Evolutionary conservation across 768 basidiomycete species (phyloP), one percentile per base, ranked within the genome.

Genomic region (Boletus pseudopeckii): DNA sequence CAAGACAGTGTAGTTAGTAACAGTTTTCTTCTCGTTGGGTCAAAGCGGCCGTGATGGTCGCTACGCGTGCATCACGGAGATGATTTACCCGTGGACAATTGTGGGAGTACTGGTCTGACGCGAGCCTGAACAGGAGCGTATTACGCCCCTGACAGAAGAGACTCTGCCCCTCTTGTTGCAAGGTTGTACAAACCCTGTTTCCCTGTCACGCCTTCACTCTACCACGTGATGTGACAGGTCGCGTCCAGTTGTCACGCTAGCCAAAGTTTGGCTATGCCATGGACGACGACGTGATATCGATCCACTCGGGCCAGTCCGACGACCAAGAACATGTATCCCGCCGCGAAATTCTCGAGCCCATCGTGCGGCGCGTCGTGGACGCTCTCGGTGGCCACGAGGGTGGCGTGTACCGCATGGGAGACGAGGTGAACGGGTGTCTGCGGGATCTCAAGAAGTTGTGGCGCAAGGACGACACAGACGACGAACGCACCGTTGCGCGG

Each of bases 401-500:
- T 7, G 80, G 77, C 20, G 70, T 65, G 5, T 93, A 93, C 70
- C 76, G 84, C 40, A 80, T 92, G 64, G 91, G 91, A 40, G 91
- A 93, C 74, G 84, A 90, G 56, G 84, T 79, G n/a, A 74, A 75
- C 54, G 88, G 88, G 2, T 96, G 93, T 71, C 70, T 99, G 61
- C 90, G 91, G 62, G 97, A 98, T 69, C 77, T 99, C 55, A 98
- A 98, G 74, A 90, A 86, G 61, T 80, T 96, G 45, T 98, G 96
- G 97, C 75, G 95, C 48, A 89, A 92, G 70, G 97, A 99, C 70
- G 97, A 98, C 64, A 87, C 86, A 0, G 97, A 99, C 71, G 96
- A 98, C 67, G 94, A 95, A 67, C 83, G 97, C 17, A 98, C 94
- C 1, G 89, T 98, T 1, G 93, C 96, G 4, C 85, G 94, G 40